A percentile compares a stretch with the other conserved stretches of the same genome.
These are phyloP conservation scores for Hypoxylon sp. DNA, from an alignment of 2,329 filamentous ascomycete species.

Conservation along the genomic window DNA sequence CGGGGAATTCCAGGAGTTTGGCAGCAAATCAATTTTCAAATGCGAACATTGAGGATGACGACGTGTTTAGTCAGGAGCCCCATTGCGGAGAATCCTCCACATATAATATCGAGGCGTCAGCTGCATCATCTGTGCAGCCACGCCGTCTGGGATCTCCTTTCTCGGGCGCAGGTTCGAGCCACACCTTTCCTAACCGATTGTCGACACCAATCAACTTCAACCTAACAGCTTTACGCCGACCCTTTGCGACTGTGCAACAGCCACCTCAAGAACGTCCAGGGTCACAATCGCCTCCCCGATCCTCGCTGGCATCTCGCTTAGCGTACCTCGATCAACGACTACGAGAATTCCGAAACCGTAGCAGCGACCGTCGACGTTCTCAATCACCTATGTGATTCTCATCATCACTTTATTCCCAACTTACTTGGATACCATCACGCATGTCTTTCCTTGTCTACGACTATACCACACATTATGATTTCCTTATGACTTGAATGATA, in stretches of 20 bases:
- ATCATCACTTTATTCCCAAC: constrained; percentile 20
- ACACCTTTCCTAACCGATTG: constrained; percentile 68
- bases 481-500: constrained; percentile 42
- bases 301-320: constrained; percentile 60
- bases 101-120: constrained; percentile 40
- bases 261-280: constrained; percentile 47
- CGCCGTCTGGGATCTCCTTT: constrained; percentile 69
- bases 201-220: constrained; percentile 58
- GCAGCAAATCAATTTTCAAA: not conserved
- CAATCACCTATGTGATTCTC: constrained; percentile 57
- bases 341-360: constrained; percentile 60
- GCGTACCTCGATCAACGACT: constrained; percentile 68
- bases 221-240: constrained; percentile 55
- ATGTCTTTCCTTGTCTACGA: constrained; percentile 37
- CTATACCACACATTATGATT: constrained; percentile 39
- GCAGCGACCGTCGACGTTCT: constrained; percentile 53
- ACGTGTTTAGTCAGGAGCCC: constrained; percentile 16
- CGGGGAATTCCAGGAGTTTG: constrained; percentile 24
- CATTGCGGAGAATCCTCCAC: constrained; percentile 8
- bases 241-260: constrained; percentile 67
- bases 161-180: constrained; percentile 57
- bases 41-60: constrained; percentile 1
- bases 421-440: constrained; percentile 21
- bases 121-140: constrained; percentile 49
- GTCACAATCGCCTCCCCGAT: constrained; percentile 46